Evolutionary conservation across 345 rosid genomes (phyloP).

Genomic region (Corchorus capsularis): DNA sequence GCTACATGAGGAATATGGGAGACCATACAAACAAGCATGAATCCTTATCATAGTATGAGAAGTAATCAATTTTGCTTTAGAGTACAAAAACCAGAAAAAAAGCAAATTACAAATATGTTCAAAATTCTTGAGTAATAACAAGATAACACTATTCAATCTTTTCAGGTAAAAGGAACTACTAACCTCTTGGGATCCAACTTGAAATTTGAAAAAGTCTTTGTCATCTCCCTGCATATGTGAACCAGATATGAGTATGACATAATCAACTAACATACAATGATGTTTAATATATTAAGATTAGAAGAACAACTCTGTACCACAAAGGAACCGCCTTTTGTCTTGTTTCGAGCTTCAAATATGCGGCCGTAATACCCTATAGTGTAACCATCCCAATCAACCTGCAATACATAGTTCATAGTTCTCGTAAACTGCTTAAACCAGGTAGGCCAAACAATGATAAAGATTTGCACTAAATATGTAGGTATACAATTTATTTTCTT

Average conservation of each 20-base stretch:
- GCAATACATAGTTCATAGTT: conserved; percentile 17
- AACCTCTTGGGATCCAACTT: conserved; percentile 74
- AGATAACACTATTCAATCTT: not conserved
- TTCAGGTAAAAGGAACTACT: conserved; percentile 19
- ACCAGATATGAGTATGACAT: conserved; percentile 5
- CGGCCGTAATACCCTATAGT: conserved; percentile 99
- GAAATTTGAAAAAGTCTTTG: conserved; percentile 82
- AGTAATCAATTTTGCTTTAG: not conserved
- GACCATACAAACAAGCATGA: not conserved
- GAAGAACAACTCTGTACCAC: conserved; percentile 53
- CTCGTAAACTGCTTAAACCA: conserved; percentile 16
- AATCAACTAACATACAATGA: conserved; percentile 7
- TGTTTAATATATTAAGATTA: not conserved
- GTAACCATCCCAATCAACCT: conserved; percentile 99
- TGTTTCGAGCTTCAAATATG: conserved; percentile 98
- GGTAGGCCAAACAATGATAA: not conserved
- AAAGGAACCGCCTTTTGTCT: conserved; percentile 95
- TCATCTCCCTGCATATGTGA: conserved; percentile 73
- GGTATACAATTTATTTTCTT: not conserved
- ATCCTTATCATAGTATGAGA: not conserved
- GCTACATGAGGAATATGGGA: not conserved
- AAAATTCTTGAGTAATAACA: not conserved
- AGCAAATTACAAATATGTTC: not conserved
- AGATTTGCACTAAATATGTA: not conserved
- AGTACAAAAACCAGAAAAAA: not conserved